phyloP scores from a whole-genome alignment of 306 rosid species.

The Vigna angularis region DNA sequence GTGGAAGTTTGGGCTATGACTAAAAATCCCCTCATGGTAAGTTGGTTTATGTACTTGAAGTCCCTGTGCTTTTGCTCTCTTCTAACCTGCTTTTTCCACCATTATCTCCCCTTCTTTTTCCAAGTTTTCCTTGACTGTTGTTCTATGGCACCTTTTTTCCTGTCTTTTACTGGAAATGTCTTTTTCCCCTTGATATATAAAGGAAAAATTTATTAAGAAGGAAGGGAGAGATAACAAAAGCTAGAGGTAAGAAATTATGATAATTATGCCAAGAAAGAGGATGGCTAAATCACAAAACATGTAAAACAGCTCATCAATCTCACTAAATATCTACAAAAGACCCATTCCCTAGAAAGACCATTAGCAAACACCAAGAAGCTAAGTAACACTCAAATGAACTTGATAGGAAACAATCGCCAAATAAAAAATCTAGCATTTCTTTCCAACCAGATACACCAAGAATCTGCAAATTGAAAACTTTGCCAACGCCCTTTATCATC shows the following conservation, averaged over 20 bases:
- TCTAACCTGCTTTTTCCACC: background rate
- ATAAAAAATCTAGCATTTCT: conserved; percentile 1
- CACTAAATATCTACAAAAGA: background rate
- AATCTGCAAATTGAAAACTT: background rate
- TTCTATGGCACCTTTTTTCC: background rate
- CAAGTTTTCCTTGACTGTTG: conserved; percentile 18
- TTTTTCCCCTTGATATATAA: background rate
- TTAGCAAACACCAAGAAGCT: background rate
- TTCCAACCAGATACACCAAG: background rate
- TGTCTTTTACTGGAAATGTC: conserved; percentile 9
- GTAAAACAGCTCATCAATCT: background rate
- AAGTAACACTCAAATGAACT: background rate
- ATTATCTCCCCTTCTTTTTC: background rate
- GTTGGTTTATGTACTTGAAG: conserved; percentile 40
- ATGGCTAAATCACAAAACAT: background rate
- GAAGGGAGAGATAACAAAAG: background rate
- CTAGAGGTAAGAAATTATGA: background rate
- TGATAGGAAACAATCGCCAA: background rate
- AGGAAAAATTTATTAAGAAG: background rate
- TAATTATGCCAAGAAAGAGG: background rate
- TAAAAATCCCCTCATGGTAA: conserved; percentile 93
- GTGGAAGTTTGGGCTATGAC: conserved; percentile 99
- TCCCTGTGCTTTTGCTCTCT: background rate
- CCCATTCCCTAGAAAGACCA: background rate
- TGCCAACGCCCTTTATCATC: background rate